Evolutionary conservation across 768 basidiomycete genomes (phyloP), one percentile per base, ranked within the genome.

Genomic region (Fibroporia radiculosa): DNA sequence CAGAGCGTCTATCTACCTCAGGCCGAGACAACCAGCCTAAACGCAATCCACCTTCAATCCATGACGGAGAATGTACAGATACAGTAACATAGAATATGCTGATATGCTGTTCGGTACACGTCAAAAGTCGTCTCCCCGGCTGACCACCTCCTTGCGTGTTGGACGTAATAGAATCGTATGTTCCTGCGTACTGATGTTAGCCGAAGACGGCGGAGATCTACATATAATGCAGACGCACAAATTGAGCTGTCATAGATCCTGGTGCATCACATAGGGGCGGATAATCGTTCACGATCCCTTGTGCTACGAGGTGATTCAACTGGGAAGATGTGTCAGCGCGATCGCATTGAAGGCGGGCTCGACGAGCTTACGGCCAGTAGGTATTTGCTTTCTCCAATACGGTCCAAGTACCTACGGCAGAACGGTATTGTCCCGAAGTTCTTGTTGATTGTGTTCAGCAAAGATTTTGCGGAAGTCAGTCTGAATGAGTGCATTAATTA

Each of bases 371-470:
- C 90, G 46, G 89, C 95, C 31, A 97, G 70, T 16, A 98, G 69
- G 62, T 99, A 95, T 63, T 85, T 91, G 68, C 78, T 90, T 69
- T 97, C 93, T 12, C 96, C 96, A 4, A 72, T 68, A 20, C 93
- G 81, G 58, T 98, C 96, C 16, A 99, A 77, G 64, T 99, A 99
- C 49, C 96, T 74, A 55, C 93, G 78, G 63, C 95, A 97, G 65
- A 89, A 99, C 3, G 96, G 93, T 48, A 98, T 66, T 10, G 95
- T 95, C 23, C 92, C 93, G 61, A 99, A 99, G 63, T 88, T 84
- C 62, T 77, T 84, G 57, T 88, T 84, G 63, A 99, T 97, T 4
- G 82, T 79, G 54, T 82, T 85, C 24, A 98, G 71, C 16, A 99
- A 66, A 4, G 84, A 75, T 62, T 91, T 93, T 0, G 93, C 91